Conservation (phyloP, 306 rosid genomes). For the Citrullus colocynthis region DNA sequence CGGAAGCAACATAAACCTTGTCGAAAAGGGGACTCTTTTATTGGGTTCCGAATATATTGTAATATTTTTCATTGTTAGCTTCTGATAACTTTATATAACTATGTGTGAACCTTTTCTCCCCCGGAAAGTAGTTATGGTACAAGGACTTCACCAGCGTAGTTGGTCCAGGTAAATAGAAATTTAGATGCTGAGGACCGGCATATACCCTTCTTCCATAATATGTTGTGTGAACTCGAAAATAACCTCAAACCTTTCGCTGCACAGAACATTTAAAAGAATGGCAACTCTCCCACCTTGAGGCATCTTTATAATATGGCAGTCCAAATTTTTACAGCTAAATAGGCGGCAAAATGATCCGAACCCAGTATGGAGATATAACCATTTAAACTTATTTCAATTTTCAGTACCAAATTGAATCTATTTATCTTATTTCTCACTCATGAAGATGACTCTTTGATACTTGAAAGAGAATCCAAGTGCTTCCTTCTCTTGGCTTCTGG, state of each 20-base stretch:
- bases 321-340: slow-evolving; percentile 1
- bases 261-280: slow-evolving; percentile 21
- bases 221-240: slow-evolving; percentile 37
- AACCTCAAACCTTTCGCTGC: slow-evolving; percentile 21
- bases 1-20: slow-evolving; percentile 9
- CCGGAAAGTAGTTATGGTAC: slow-evolving; percentile 42
- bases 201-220: slow-evolving; percentile 30
- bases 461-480: slow-evolving; percentile 26
- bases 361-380: slow-evolving; percentile 10
- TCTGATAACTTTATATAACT: slow-evolving; percentile 17
- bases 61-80: slow-evolving; percentile 39
- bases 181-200: slow-evolving; percentile 15
- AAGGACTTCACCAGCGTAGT: slow-evolving; percentile 22
- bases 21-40: neutral
- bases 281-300: slow-evolving; percentile 19
- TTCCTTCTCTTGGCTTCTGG: slow-evolving; percentile 66
- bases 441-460: slow-evolving; percentile 24
- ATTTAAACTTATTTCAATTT: neutral
- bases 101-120: slow-evolving; percentile 10
- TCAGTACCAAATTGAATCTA: neutral
- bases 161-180: slow-evolving; percentile 17
- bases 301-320: slow-evolving; percentile 22
- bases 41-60: slow-evolving; percentile 18
- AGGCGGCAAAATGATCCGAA: slow-evolving; percentile 2
- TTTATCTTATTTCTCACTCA: slow-evolving; percentile 10